phyloP scores from a whole-genome alignment of 805 yeast genomes.

The Myxozyma geophila region DNA sequence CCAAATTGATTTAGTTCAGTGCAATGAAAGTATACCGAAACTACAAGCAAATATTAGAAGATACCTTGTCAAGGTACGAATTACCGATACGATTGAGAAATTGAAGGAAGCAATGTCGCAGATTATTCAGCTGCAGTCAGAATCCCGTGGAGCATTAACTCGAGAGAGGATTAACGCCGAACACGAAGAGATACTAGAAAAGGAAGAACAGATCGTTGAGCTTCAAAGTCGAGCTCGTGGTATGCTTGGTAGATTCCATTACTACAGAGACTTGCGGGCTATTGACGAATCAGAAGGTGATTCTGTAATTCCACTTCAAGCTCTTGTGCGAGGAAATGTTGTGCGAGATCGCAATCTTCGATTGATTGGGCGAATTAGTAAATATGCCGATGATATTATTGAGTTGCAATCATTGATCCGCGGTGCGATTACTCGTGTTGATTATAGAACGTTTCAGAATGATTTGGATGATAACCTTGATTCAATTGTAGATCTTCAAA shows the following conservation, averaged over 20 bases:
- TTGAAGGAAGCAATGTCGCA: conserved; percentile 27
- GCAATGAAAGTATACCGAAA: conserved; percentile 1
- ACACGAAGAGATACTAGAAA: conserved; percentile 33
- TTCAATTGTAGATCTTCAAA: conserved; percentile 44
- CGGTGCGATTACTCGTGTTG: conserved; percentile 46
- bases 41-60: conserved; percentile 35
- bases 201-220: conserved; percentile 23
- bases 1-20: conserved; percentile 7
- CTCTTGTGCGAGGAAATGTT: conserved; percentile 54
- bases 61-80: conserved; percentile 14
- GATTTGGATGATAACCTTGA: conserved; percentile 44
- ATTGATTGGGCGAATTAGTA: conserved; percentile 25
- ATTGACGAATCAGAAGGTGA: conserved; percentile 31
- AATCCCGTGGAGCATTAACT: conserved; percentile 52
- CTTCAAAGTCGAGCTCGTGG: conserved; percentile 45
- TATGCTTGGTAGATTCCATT: conserved; percentile 26
- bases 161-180: conserved; percentile 32
- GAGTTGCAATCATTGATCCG: conserved; percentile 47
- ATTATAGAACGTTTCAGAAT: conserved; percentile 42
- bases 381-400: conserved; percentile 35
- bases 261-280: conserved; percentile 21
- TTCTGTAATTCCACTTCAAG: conserved; percentile 39
- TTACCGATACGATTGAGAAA: not conserved
- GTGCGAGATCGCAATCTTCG: conserved; percentile 33
- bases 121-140: conserved; percentile 58